These are phyloP conservation scores for Mortierella antarctica DNA, from an alignment of 192 early-diverging fungal species.

Conservation along the genomic window DNA sequence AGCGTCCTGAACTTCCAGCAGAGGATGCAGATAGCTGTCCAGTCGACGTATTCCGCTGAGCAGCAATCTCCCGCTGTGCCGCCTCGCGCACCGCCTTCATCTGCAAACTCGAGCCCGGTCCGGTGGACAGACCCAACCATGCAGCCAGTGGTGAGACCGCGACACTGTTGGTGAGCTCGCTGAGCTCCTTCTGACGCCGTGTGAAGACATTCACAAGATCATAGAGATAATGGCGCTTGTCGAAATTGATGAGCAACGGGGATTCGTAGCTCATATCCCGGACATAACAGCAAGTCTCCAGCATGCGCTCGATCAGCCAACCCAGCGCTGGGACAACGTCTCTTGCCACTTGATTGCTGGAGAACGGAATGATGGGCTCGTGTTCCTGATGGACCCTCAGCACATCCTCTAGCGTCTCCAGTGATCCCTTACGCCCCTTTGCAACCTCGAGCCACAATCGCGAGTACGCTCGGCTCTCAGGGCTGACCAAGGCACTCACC, in stretches of 20 bases:
- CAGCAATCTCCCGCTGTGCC: constrained; percentile 43
- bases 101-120: constrained; percentile 4
- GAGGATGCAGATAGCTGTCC: constrained; percentile 10
- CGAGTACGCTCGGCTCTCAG: constrained; percentile 72
- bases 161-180: background rate
- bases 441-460: constrained; percentile 74
- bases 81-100: constrained; percentile 52
- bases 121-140: constrained; percentile 44
- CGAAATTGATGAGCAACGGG: constrained; percentile 70
- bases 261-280: constrained; percentile 66
- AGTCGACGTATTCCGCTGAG: constrained; percentile 7
- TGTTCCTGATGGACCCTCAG: constrained; percentile 10
- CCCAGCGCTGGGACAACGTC: constrained; percentile 74
- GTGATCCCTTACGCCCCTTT: constrained; percentile 55
- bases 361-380: background rate
- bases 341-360: background rate
- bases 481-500: constrained; percentile 75
- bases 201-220: constrained; percentile 60
- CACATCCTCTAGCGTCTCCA: constrained; percentile 67
- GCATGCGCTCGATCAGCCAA: constrained; percentile 79
- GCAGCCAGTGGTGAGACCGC: constrained; percentile 18
- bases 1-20: background rate
- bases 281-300: constrained; percentile 75
- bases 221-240: constrained; percentile 74
- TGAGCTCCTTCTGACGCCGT: constrained; percentile 19